Evolutionary conservation across 371 early-diverging fungal species (phyloP), one percentile per base, ranked within the genome.

Genomic region (Sporodiniella umbellata): DNA sequence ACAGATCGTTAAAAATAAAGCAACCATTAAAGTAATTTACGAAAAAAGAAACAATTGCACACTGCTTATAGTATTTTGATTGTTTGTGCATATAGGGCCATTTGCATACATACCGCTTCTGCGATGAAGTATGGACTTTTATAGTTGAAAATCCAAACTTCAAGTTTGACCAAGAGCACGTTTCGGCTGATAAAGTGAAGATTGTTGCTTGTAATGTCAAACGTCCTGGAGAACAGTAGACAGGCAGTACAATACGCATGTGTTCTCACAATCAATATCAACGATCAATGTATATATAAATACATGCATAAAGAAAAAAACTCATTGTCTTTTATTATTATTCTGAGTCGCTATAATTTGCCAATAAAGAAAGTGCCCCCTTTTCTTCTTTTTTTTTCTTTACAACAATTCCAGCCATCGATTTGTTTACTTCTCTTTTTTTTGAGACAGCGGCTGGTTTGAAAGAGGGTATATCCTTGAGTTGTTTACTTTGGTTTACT

Each of bases 61-160:
- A 21, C 33, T 48, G 14, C 21, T 33, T 24, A 53, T 33, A 18
- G 28, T 50, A 23, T 22, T 25, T 39, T 38, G 28, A 11, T 26
- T 33, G 14, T 47, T 21, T 24, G 33, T 37, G 8, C 18, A 21
- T 44, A 37, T 57, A 88, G 86, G 96, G 94, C 12, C 87, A 86
- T 54, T 77, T 95, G 58, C 83, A 87, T 56, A 89, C 87, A 15
- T 95, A 95, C 70, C 85, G 95, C 35, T 92, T 90, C 56, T 89
- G 94, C 69, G 95, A 97, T 64, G 98, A 97, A 55, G 96, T 95
- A 24, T 95, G 95, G 95, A 95, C 97, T 0, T 96, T 98, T 72
- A 87, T 95, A 22, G 79, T 96, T 39, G 85, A 88, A 49, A 82
- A 88, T 42, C 90, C 94, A 8, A 87, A 73, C 22, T 90, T 96